Conservation (phyloP, 495 filamentous ascomycete species). For the Neurospora sp. region DNA sequence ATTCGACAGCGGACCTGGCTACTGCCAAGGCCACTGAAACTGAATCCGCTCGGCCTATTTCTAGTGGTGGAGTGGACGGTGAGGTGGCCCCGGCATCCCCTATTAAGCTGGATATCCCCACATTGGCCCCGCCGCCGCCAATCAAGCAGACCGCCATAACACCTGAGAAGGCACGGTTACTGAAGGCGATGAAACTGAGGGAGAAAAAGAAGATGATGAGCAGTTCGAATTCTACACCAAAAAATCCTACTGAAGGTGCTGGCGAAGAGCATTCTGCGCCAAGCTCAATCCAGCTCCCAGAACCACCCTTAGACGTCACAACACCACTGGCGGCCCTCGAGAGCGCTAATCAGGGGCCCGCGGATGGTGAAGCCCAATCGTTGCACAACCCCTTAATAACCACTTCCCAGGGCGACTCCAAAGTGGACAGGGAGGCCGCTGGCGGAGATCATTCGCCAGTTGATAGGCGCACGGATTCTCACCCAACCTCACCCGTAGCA, state of each 20-base stretch:
- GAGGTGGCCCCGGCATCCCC: conserved; percentile 43
- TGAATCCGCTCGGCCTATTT: conserved; percentile 25
- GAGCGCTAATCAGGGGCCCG: background rate
- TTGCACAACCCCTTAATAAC: conserved; percentile 6
- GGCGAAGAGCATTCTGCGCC: conserved; percentile 9
- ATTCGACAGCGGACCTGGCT: conserved; percentile 10
- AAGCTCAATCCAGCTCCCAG: conserved; percentile 6
- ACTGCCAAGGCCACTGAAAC: conserved; percentile 10
- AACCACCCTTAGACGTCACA: conserved; percentile 1
- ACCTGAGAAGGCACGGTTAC: conserved; percentile 79
- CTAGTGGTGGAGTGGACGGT: conserved; percentile 32
- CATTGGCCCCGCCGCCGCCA: conserved; percentile 18
- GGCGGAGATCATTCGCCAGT: conserved; percentile 26
- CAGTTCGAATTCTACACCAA: conserved; percentile 5
- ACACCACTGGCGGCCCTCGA: background rate
- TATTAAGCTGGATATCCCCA: conserved; percentile 31
- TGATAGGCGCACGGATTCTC: conserved; percentile 35
- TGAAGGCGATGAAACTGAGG: conserved; percentile 86
- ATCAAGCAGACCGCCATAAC: conserved; percentile 56
- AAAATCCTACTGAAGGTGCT: conserved; percentile 2
- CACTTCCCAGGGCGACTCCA: conserved; percentile 29
- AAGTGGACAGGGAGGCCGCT: conserved; percentile 23
- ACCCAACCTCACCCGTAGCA: conserved; percentile 37
- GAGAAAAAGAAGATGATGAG: conserved; percentile 59
- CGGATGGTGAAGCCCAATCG: background rate